Percentiles rank a stretch among this genome's conserved stretches.
Conservation (phyloP, 495 filamentous ascomycete genomes). For the Glutinoglossum americanum region DNA sequence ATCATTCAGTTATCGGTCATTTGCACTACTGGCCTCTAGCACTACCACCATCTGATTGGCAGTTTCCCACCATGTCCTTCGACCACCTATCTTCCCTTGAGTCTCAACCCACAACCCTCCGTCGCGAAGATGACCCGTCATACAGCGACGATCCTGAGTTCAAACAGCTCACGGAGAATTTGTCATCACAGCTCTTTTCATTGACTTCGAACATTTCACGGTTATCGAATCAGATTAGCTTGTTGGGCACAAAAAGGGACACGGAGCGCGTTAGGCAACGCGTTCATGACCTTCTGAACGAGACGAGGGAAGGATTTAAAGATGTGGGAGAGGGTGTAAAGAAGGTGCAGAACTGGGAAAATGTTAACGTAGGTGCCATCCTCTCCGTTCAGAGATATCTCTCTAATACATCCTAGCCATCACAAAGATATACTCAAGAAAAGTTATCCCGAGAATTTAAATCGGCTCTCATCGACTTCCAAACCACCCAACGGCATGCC, state of each 20-base stretch:
- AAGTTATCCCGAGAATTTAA: conserved; percentile 87
- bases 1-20: background rate
- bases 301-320: conserved; percentile 72
- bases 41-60: background rate
- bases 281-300: conserved; percentile 65
- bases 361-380: conserved; percentile 51
- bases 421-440: conserved; percentile 83
- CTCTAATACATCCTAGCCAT: conserved; percentile 32
- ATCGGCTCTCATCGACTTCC: conserved; percentile 70
- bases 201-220: conserved; percentile 71
- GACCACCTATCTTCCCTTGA: conserved; percentile 68
- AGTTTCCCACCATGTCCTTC: conserved; percentile 52
- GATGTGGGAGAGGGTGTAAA: conserved; percentile 83
- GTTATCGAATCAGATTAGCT: conserved; percentile 55
- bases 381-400: background rate
- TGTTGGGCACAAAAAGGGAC: conserved; percentile 76
- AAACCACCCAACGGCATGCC: conserved; percentile 65
- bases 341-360: conserved; percentile 76
- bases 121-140: conserved; percentile 46
- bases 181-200: conserved; percentile 68
- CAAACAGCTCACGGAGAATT: conserved; percentile 50
- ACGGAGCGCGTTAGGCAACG: conserved; percentile 79
- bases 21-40: background rate
- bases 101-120: conserved; percentile 48
- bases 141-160: conserved; percentile 86